Percentiles rank a stretch among this genome's conserved stretches.
These are phyloP conservation scores for Physcia stellaris DNA, from an alignment of 495 filamentous ascomycete genomes.

Conservation along the genomic window DNA sequence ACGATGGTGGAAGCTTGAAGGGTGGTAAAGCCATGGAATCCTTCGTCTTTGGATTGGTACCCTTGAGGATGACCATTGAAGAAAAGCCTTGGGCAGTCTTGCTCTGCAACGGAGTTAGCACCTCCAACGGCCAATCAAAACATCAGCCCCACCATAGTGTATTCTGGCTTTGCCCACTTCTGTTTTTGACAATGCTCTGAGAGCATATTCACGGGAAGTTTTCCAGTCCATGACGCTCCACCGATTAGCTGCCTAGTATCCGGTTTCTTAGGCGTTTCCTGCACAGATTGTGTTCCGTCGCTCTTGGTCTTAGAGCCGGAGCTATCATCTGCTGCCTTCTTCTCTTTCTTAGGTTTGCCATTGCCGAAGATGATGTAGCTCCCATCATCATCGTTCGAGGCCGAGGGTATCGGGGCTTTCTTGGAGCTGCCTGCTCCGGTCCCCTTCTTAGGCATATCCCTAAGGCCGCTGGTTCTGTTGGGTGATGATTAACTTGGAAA, in stretches of 20 bases:
- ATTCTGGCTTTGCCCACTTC: conserved; percentile 90
- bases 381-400: conserved; percentile 26
- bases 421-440: conserved; percentile 12
- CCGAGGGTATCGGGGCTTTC: conserved; percentile 5
- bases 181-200: conserved; percentile 91
- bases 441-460: conserved; percentile 15
- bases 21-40: conserved; percentile 61
- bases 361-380: conserved; percentile 59
- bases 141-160: conserved; percentile 45
- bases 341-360: conserved; percentile 37
- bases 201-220: conserved; percentile 83
- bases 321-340: conserved; percentile 1
- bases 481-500: no score
- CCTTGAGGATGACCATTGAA: conserved; percentile 64
- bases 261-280: conserved; percentile 57
- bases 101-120: conserved; percentile 18
- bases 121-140: not conserved
- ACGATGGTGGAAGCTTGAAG: conserved; percentile 61
- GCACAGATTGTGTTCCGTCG: conserved; percentile 24
- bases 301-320: conserved; percentile 25
- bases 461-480: no score
- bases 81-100: conserved; percentile 51
- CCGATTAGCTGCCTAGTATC: conserved; percentile 81
- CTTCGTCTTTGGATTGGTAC: conserved; percentile 69
- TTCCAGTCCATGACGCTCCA: conserved; percentile 93